Evolutionary conservation across 805 yeast genomes (phyloP), one percentile per base, ranked within the genome.

Genomic region (Ogataea henricii): DNA sequence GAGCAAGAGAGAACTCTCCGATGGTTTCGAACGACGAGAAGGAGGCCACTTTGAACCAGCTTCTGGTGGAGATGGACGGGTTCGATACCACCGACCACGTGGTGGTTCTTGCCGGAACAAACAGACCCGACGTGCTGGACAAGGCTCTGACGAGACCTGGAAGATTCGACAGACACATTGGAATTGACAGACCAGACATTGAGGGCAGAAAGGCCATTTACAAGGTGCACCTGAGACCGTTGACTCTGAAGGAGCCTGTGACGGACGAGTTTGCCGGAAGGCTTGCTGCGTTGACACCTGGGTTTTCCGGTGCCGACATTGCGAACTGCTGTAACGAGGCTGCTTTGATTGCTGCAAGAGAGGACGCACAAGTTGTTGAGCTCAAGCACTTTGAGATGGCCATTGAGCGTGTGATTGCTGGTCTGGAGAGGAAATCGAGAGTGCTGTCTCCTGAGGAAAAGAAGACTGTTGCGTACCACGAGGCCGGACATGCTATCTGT

Each of bases 21-120:
- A 83, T 83, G 67, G 90, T 96, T 46, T 89, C 95, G 21, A 89
- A 92, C 63, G 99, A 94, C 67, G 99, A 94, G 70, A 85, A 97
- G 65, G 99, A 94, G 68, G 87, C 95, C 18, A 94, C 99, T 0
- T 77, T 94, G 60, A 94, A 94, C 68, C 99, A 94, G 73, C 77
- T 94, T 41, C 77, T 94, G 51, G 99, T 94, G 35, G 99, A 94
- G 71, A 94, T 94, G 99, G 99, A 94, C 69, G 99, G 99, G 6
- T 94, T 94, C 67, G 85, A 85, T 18, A 80, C 86, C 23, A 73
- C 87, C 13, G 98, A 94, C 62, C 98, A 95, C 62, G 91, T 94
- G 48, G 97, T 94, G 46, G 98, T 94, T 9, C 75, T 94, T 45
- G 99, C 99, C 0, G 99, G 99, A 74, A 94, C 99, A 0, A 94